Percentiles rank a stretch among this genome's conserved stretches.
These are phyloP conservation scores for Helotiales sp. DNA, from an alignment of 2,329 filamentous ascomycete species.

Conservation along the genomic window DNA sequence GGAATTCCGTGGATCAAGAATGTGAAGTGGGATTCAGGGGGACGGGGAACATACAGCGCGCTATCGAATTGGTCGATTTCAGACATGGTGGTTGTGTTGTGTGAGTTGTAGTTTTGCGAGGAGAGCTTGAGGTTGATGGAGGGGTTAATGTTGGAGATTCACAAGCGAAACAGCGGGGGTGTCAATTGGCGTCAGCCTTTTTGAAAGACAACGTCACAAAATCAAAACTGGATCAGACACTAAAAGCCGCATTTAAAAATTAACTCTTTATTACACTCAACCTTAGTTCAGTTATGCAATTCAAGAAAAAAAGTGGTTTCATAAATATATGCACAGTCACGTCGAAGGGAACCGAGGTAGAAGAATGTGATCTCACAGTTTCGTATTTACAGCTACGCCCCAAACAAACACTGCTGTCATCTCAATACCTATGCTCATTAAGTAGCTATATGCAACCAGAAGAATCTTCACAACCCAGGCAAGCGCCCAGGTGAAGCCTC, in stretches of 20 bases:
- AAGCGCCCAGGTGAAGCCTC: not conserved
- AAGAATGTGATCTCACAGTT: not conserved
- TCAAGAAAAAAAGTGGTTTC: too few species aligned
- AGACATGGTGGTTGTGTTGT: slow-evolving; percentile 39
- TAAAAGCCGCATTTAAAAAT: too few species aligned
- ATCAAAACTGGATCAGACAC: too few species aligned
- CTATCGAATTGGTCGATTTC: slow-evolving; percentile 45
- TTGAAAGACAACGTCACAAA: not conserved
- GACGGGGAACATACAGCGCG: slow-evolving; percentile 40
- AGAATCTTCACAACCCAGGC: not conserved
- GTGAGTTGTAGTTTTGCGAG: not conserved
- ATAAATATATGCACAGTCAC: not conserved
- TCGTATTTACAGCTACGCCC: not conserved
- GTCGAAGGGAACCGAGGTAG: not conserved
- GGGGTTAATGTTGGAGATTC: slow-evolving; percentile 7
- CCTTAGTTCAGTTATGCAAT: too few species aligned
- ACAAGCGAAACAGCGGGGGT: not conserved
- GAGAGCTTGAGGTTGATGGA: slow-evolving; percentile 8
- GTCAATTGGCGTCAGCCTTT: slow-evolving; percentile 6
- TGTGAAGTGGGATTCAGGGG: not conserved
- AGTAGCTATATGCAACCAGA: slow-evolving; percentile 6
- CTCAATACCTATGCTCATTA: slow-evolving; percentile 2
- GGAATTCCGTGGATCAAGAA: not conserved
- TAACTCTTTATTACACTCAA: too few species aligned
- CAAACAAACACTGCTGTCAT: not conserved